These are phyloP conservation scores for Lentinula novae-zelandiae DNA, from an alignment of 1,284 basidiomycete species.

Conservation along the genomic window DNA sequence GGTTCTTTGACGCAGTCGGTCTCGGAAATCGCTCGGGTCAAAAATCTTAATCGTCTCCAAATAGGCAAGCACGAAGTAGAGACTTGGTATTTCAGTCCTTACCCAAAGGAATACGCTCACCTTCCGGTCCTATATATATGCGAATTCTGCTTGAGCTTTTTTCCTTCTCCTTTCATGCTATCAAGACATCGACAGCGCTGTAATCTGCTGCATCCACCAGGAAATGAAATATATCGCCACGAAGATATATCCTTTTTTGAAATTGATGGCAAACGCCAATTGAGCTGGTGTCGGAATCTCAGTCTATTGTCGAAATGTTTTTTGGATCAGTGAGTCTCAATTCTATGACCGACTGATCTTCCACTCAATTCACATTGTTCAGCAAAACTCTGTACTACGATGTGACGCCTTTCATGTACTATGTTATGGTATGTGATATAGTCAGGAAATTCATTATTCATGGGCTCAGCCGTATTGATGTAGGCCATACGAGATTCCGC, in stretches of 20 bases:
- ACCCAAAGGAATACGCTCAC: conserved; percentile 97
- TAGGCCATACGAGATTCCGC: conserved; percentile 83
- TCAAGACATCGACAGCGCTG: conserved; percentile 90
- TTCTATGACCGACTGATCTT: conserved; percentile 17
- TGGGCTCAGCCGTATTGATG: conserved; percentile 9
- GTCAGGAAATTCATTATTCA: conserved; percentile 14
- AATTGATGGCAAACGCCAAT: conserved; percentile 94
- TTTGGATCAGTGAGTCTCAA: conserved; percentile 81
- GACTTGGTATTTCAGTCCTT: conserved; percentile 99
- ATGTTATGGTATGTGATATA: conserved; percentile 76
- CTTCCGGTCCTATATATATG: conserved; percentile 95
- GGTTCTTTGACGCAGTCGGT: conserved; percentile 99
- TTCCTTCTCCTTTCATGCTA: conserved; percentile 84
- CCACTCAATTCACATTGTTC: conserved; percentile 21
- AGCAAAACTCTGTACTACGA: conserved; percentile 99
- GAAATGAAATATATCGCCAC: conserved; percentile 98
- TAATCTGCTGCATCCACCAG: conserved; percentile 92
- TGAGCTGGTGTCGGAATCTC: conserved; percentile 96
- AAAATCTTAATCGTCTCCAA: conserved; percentile 96
- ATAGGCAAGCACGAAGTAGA: conserved; percentile 97
- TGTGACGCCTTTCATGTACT: conserved; percentile 99
- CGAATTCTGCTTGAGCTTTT: conserved; percentile 96
- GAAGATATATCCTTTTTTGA: conserved; percentile 98
- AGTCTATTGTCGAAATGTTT: conserved; percentile 98
- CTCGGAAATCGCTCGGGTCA: conserved; percentile 95